Base-by-base conservation (phyloP, 768 basidiomycete species). In the Lenzites betulinus region DNA sequence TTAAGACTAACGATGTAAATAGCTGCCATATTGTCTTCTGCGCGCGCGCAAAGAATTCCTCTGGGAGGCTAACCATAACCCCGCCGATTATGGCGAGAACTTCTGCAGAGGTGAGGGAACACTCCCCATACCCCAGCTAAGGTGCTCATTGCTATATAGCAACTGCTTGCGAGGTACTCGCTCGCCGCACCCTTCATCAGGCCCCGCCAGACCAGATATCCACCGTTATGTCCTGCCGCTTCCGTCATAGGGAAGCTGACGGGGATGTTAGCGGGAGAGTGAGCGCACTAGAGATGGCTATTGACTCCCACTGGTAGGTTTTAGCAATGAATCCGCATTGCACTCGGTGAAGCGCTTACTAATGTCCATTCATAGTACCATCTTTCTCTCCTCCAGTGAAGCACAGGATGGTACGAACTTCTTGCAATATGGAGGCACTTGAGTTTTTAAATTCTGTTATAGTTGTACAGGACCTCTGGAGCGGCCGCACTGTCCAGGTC, bases 71-170 rank as follows among this genome's bases (percentile, higher is more conserved):
- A 85, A 88, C 65, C 79, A 84, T 50, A 86, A 93, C 72, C 85
- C 91, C 30, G 89, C 93, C 3, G 90, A 96, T 70, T 92, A 89
- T 69, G 92, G 85, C 46, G 95, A 97, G 75, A 94, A 94, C 65
- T 66, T 83, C 18, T 86, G 89, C 65, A 81, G 95, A 74, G 93
- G 92, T 86, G 75, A 50, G 78, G 55, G 33, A 12, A n/a, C 35
- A 30, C 28, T 39, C 11, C 11, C 35, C 7, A 50, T 28, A 46
- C 22, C 36, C 23, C 1, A 18, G 8, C 11, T 13, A 16, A 11
- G 9, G 16, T n/a, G 22, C 36, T 49, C 30, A 26, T 6, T 18
- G 25, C n/a, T 36, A 36, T 49, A 50, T 26, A 92, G 92, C 91
- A 38, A 79, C 81, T 48, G 88, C 93, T 3, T 95, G 93, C 67